phyloP scores from a whole-genome alignment of 306 rosid genomes.

The Lathyrus aphaca region DNA sequence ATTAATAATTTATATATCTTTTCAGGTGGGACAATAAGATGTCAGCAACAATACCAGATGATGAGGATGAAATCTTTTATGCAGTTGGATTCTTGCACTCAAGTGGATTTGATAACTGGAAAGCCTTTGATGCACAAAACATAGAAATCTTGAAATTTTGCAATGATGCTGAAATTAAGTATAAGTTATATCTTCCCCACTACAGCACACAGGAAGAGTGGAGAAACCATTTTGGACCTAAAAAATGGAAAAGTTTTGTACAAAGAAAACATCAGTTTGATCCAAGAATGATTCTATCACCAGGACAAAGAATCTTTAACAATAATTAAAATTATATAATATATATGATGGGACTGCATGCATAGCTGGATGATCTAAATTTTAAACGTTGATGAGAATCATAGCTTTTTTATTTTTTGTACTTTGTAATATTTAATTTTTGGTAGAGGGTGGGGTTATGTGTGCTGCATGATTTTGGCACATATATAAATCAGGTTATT shows the following conservation, averaged over 20 bases:
- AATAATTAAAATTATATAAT: slow-evolving; percentile 30
- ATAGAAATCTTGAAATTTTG: slow-evolving; percentile 68
- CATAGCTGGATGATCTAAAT: slow-evolving; percentile 34
- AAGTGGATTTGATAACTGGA: slow-evolving; percentile 73
- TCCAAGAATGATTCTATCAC: slow-evolving; percentile 81
- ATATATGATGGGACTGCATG: slow-evolving; percentile 18
- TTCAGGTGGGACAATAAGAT: slow-evolving; percentile 82
- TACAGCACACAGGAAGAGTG: slow-evolving; percentile 61
- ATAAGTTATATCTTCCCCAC: slow-evolving; percentile 82
- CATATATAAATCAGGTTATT: slow-evolving; percentile 42
- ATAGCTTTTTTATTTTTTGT: slow-evolving; percentile 21
- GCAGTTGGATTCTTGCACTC: slow-evolving; percentile 70
- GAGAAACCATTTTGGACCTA: slow-evolving; percentile 73
- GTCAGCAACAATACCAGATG: slow-evolving; percentile 79
- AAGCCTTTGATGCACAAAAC: slow-evolving; percentile 62
- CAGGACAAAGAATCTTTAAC: slow-evolving; percentile 81
- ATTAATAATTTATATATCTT: background rate
- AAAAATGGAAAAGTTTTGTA: slow-evolving; percentile 64
- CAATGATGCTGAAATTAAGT: slow-evolving; percentile 56
- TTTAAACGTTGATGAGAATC: slow-evolving; percentile 20
- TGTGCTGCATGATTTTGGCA: slow-evolving; percentile 43
- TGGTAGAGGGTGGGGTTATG: slow-evolving; percentile 45
- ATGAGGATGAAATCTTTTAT: slow-evolving; percentile 86
- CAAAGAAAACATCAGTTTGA: slow-evolving; percentile 65
- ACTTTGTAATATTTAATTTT: slow-evolving; percentile 33